These are phyloP conservation scores for Neospermospora avenae DNA, from an alignment of 2,329 filamentous ascomycete genomes.

Conservation along the genomic window DNA sequence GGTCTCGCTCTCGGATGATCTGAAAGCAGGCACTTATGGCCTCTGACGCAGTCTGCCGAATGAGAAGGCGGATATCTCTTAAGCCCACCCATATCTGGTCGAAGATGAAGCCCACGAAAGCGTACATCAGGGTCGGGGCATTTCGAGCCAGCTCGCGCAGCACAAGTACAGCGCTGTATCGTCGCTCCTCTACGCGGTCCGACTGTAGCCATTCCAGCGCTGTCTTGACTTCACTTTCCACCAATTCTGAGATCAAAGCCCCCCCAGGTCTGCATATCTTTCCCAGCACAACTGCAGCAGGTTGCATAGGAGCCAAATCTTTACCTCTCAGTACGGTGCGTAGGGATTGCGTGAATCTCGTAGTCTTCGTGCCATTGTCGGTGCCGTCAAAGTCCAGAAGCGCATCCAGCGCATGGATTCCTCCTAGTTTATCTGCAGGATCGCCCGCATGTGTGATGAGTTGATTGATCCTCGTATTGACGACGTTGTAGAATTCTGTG, in stretches of 20 bases:
- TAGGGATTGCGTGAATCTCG: constrained; percentile 87
- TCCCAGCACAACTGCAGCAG: constrained; percentile 83
- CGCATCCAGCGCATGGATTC: constrained; percentile 85
- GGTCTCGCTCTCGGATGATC: constrained; percentile 91
- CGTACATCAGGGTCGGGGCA: constrained; percentile 92
- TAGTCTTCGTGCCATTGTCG: constrained; percentile 89
- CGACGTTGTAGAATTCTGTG: constrained; percentile 62
- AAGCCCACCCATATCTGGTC: constrained; percentile 95
- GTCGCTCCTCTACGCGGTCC: constrained; percentile 86
- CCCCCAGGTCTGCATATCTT: constrained; percentile 90
- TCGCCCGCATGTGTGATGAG: constrained; percentile 85
- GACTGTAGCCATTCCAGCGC: constrained; percentile 96
- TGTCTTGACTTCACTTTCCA: constrained; percentile 95
- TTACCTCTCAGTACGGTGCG: constrained; percentile 85
- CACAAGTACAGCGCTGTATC: constrained; percentile 89
- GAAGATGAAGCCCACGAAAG: constrained; percentile 91
- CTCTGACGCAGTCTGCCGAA: constrained; percentile 86
- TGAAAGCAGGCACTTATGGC: constrained; percentile 93
- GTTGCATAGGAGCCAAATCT: constrained; percentile 86
- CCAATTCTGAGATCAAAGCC: constrained; percentile 88
- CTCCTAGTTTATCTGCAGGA: constrained; percentile 83
- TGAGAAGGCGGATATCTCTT: constrained; percentile 84
- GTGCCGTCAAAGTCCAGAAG: constrained; percentile 96
- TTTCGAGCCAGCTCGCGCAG: constrained; percentile 88
- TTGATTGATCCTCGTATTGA: constrained; percentile 62